Evolutionary conservation across 2,329 filamentous ascomycete genomes (phyloP).

Genomic region (Chrysosphaeria jannelii): DNA sequence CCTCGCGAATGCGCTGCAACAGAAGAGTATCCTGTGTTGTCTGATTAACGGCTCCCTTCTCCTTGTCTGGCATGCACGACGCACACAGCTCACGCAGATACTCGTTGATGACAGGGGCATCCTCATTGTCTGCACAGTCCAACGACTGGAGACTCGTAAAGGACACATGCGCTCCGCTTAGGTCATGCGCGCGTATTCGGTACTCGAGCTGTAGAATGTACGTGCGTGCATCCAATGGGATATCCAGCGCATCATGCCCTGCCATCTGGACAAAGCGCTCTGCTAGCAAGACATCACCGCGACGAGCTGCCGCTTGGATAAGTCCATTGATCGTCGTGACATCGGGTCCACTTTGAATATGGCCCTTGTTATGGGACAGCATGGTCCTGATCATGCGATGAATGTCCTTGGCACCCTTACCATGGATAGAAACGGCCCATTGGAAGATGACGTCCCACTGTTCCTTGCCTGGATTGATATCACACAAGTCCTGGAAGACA

Average conservation of each 20-base stretch:
- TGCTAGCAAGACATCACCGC: conserved; percentile 37
- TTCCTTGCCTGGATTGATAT: conserved; percentile 14
- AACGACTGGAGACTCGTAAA: conserved; percentile 30
- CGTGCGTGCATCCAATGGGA: conserved; percentile 38
- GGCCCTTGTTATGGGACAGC: conserved; percentile 16
- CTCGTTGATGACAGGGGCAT: conserved; percentile 34
- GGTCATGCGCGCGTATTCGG: conserved; percentile 38
- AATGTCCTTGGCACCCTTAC: conserved; percentile 41
- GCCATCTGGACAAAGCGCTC: conserved; percentile 37
- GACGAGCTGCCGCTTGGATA: conserved; percentile 40
- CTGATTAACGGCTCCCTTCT: not conserved
- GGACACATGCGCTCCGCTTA: conserved; percentile 35
- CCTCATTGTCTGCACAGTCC: conserved; percentile 20
- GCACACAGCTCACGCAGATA: conserved; percentile 35
- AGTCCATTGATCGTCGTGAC: conserved; percentile 48
- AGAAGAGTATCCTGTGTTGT: conserved; percentile 9
- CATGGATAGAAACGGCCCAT: conserved; percentile 39
- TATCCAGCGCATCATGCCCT: conserved; percentile 18
- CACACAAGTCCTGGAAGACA: conserved; percentile 22
- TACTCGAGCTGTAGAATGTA: conserved; percentile 49
- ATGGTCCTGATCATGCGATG: conserved; percentile 42
- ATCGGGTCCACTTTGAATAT: conserved; percentile 21
- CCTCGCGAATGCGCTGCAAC: conserved; percentile 39
- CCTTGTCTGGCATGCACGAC: too few relatives aligned
- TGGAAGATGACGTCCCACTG: conserved; percentile 46